A percentile compares a stretch with the other conserved stretches of the same genome.
These are phyloP conservation scores for Clonostachys sp. DNA, from an alignment of 2,329 filamentous ascomycete species.

Conservation along the genomic window DNA sequence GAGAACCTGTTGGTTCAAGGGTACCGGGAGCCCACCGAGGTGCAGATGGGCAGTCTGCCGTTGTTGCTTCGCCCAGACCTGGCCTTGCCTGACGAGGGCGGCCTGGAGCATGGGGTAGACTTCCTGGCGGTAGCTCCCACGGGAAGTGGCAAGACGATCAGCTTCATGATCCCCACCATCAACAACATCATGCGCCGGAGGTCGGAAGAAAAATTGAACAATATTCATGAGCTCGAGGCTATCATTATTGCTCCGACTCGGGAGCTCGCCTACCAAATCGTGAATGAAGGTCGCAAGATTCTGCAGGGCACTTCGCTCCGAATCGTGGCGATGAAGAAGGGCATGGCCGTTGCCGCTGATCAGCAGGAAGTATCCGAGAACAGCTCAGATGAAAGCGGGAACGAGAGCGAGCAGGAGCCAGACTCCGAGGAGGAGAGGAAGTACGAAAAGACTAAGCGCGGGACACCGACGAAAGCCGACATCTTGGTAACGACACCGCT, in stretches of 20 bases:
- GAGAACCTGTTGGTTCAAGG: slow-evolving; percentile 81
- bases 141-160: slow-evolving; percentile 92
- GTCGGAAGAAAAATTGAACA: slow-evolving; percentile 29
- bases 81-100: slow-evolving; percentile 35
- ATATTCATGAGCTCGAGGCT: slow-evolving; percentile 51
- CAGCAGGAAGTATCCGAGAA: slow-evolving; percentile 25
- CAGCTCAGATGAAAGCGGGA: slow-evolving; percentile 23
- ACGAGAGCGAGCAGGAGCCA: slow-evolving; percentile 27
- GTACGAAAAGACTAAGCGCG: slow-evolving; percentile 7
- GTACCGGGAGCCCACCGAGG: slow-evolving; percentile 85
- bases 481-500: slow-evolving; percentile 41
- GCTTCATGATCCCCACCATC: slow-evolving; percentile 84
- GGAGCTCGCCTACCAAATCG: slow-evolving; percentile 75
- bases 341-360: slow-evolving; percentile 62
- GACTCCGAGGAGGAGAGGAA: slow-evolving; percentile 16
- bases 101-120: slow-evolving; percentile 49
- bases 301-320: slow-evolving; percentile 71
- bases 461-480: slow-evolving; percentile 22
- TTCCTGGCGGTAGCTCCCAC: slow-evolving; percentile 89
- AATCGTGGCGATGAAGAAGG: slow-evolving; percentile 79
- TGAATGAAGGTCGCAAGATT: slow-evolving; percentile 82
- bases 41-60: slow-evolving; percentile 83
- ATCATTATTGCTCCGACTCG: slow-evolving; percentile 75
- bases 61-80: slow-evolving; percentile 60
- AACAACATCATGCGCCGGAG: slow-evolving; percentile 64